Base-by-base conservation (phyloP, 2,329 filamentous ascomycete species). In the Capronia epimyces region DNA sequence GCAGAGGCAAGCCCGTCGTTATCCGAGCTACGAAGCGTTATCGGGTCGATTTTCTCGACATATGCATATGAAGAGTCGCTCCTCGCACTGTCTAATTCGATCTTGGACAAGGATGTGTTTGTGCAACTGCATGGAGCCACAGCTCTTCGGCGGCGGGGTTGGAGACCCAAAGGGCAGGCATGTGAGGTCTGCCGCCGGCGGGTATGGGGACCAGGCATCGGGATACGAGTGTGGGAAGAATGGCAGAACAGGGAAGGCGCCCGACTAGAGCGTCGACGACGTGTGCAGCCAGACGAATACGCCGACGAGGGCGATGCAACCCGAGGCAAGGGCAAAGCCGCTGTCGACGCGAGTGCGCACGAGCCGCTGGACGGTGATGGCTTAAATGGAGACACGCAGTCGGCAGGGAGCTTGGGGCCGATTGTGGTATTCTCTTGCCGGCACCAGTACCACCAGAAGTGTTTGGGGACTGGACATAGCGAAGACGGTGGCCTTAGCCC, bases 11-110 rank as follows among this genome's bases (percentile, higher is more conserved):
- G 89, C 0, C 90, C 93, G 0, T 94, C 87, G 10, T 75, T 98
- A 1, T 84, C 88, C 1, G 89, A 97, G 65, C 77, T 98, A 2
- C 85, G 93, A 39, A 80, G 81, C 5, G 90, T 97, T 0, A 78
- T 98, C 1, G 76, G 82, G 1, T 93, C 90, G 10, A 91, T 98
- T 49, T 97, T 98, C 70, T 83, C 91, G 0, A 91, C 93, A 0
- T 98, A 98, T 66, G 85, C 89, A 0, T 96, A 97, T 65, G 93
- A 98, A 67, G 87, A 91, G 66, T 90, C 87, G 0, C 87, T 98
- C 13, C 77, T 98, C 16, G 77, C 80, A 1, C 79, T 98, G 2
- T 89, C 93, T 0, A 95, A 91, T 65, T 79, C 85, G 3, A 82
- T 98, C 49, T 76, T 98, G 0, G 90, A 95, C 56, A 84, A 89